Evolutionary conservation across 2,329 filamentous ascomycete genomes (phyloP), one percentile per base, ranked within the genome.

Genomic region (Claviceps lovelessii): DNA sequence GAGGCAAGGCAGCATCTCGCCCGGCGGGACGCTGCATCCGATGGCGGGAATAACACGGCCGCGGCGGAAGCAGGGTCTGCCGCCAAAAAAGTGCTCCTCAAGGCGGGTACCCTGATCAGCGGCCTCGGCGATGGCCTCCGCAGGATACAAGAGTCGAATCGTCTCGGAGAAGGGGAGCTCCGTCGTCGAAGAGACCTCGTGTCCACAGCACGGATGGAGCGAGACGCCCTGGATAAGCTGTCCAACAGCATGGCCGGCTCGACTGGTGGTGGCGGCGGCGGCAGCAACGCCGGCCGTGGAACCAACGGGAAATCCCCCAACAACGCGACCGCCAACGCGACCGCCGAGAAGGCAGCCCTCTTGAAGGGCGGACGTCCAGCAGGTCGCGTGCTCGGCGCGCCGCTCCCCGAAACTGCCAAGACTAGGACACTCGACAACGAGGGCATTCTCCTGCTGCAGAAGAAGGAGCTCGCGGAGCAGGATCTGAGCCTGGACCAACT

Each of bases 341-440:
- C 73, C 3, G 70, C 73, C 2, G 76, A 80, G 58, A 79, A 78
- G 60, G 72, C 71, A 2, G 71, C 70, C 0, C 68, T 84, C 37
- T 67, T 83, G 48, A 60, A 59, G 52, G 62, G 66, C 61, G 64
- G 66, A 54, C 56, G 62, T 51, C 62, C 67, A 1, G 71, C 77
- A 1, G 80, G 86, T 1, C 75, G 88, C 46, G 85, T 90, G 3
- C 73, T 91, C 0, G 88, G 88, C 1, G 84, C 78, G 0, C 85
- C 86, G 1, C 71, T 85, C 2, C 78, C 83, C 1, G 88, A 94
- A 70, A 90, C 86, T 17, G 83, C 87, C 56, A 79, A 81, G 58
- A 91, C 88, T 47, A 72, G 87, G 13, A 86, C 91, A 66, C 69
- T 88, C 54, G 87, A 89, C 64, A 93, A 93, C 61, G 68, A 76